Base-by-base conservation (phyloP, 179 eudicot genomes). In the Vitellaria paradoxa region DNA sequence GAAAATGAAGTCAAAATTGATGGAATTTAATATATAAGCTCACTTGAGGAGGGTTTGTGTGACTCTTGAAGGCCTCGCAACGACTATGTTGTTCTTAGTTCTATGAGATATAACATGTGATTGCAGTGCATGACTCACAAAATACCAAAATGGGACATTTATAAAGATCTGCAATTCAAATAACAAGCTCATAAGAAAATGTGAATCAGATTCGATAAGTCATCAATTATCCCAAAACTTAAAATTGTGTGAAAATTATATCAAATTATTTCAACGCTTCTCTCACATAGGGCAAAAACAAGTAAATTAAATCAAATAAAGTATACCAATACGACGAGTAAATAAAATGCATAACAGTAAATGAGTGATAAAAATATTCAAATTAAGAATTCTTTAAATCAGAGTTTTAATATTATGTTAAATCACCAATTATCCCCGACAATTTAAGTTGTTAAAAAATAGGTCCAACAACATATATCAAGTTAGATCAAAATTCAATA, bases 91-190 rank as follows among this genome's bases (percentile, higher is more conserved):
- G 87, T 90, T 88, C 86, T 86, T 91, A 82, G 85, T 88, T 70
- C 85, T 87, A 78, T 90, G 90, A 5, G 92, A 83, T 40, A 88
- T 81, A 12, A 88, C 82, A 64, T 85, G 71, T 78, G 83, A 85
- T 79, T 90, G 83, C 64, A 91, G 72, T 8, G 92, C 87, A 81
- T 88, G 84, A 78, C 82, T 82, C 17, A 93, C 85, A 74, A 89
- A 79, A 70, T 88, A 84, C 99, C 97, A 93, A 82, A 90, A 81
- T 23, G 99, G 92, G 40, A 90, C 92, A 82, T 95, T 93, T 81
- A 95, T 79, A 84, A 88, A 80, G 55, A 93, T 72, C 99, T 95
- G 81, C 82, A 80, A 60, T 67, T 18, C 52, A 74, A 42, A 15
- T 7, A 50, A 50, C 55, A 50, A 50, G 9, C 11, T 50, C 55